phyloP scores from a whole-genome alignment of 805 yeast species.

The Nakazawaea sp. region DNA sequence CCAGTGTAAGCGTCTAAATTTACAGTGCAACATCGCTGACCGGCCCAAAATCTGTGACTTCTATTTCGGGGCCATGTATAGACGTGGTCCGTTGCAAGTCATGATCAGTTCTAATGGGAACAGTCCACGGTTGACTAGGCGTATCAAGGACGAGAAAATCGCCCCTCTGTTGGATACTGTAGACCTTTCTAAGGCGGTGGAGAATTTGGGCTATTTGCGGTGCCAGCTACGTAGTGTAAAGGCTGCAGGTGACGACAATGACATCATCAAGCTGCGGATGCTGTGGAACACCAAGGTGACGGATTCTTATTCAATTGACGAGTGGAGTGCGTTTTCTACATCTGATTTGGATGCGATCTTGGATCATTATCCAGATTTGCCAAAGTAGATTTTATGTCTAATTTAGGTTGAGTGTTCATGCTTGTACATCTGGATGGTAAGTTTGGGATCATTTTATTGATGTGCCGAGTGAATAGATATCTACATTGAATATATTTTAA shows the following conservation, averaged over 20 bases:
- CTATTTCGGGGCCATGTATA: slow-evolving; percentile 74
- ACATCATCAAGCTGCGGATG: slow-evolving; percentile 58
- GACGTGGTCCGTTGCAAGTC: slow-evolving; percentile 67
- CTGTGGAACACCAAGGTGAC: slow-evolving; percentile 62
- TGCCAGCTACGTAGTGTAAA: slow-evolving; percentile 34
- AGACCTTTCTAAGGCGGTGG: slow-evolving; percentile 48
- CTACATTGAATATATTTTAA: too few species aligned
- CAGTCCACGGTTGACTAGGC: slow-evolving; percentile 67
- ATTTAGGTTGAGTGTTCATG: too few species aligned
- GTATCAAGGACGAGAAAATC: slow-evolving; percentile 51
- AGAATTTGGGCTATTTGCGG: slow-evolving; percentile 52
- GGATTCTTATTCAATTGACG: slow-evolving; percentile 47
- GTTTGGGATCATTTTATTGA: too few species aligned
- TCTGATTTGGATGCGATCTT: slow-evolving; percentile 34
- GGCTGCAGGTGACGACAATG: slow-evolving; percentile 33
- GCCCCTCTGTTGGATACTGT: slow-evolving; percentile 31
- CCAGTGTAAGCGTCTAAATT: slow-evolving; percentile 31
- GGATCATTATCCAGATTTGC: slow-evolving; percentile 41
- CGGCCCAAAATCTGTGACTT: slow-evolving; percentile 81
- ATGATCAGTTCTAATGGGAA: slow-evolving; percentile 82
- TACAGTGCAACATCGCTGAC: slow-evolving; percentile 78
- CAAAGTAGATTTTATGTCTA: too few species aligned
- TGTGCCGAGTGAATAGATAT: too few species aligned
- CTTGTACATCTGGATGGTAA: too few species aligned
- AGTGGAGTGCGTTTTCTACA: slow-evolving; percentile 47